Percentiles rank a stretch among this genome's conserved stretches.
Conservation (phyloP, 148 eudicot species). For the Rhododendron ovatum region DNA sequence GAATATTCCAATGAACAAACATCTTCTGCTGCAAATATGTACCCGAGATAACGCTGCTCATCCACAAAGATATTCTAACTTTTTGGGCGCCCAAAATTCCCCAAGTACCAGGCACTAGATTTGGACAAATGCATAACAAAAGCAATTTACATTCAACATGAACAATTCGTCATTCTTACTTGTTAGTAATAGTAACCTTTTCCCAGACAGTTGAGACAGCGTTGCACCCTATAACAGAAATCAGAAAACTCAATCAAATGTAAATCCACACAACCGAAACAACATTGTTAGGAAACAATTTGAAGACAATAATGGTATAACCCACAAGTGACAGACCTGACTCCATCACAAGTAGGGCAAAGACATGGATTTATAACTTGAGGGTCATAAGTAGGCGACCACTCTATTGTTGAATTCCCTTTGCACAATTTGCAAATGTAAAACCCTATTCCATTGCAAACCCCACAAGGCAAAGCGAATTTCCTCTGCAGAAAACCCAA, state of each 20-base stretch:
- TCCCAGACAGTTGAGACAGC: background rate
- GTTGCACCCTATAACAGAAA: background rate
- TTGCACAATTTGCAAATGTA: constrained; percentile 3
- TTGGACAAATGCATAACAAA: background rate
- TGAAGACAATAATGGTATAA: background rate
- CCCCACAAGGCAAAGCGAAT: background rate
- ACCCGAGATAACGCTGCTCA: background rate
- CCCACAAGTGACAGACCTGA: background rate
- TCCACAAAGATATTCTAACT: background rate
- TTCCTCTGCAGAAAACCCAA: background rate
- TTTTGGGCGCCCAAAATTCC: background rate
- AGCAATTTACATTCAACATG: background rate
- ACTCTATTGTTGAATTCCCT: background rate
- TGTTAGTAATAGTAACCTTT: background rate
- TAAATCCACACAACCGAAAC: background rate
- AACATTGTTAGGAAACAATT: background rate
- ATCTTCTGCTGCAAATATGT: background rate
- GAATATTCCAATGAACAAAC: background rate
- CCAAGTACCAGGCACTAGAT: background rate
- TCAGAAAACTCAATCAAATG: background rate
- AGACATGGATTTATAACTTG: background rate
- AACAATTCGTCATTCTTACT: background rate
- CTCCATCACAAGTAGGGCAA: constrained; percentile 1
- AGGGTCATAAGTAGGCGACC: background rate
- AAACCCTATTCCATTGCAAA: background rate